Evolutionary conservation across 2,329 filamentous ascomycete species (phyloP), one percentile per base, ranked within the genome.

Genomic region (Pseudogymnoascus sp.): DNA sequence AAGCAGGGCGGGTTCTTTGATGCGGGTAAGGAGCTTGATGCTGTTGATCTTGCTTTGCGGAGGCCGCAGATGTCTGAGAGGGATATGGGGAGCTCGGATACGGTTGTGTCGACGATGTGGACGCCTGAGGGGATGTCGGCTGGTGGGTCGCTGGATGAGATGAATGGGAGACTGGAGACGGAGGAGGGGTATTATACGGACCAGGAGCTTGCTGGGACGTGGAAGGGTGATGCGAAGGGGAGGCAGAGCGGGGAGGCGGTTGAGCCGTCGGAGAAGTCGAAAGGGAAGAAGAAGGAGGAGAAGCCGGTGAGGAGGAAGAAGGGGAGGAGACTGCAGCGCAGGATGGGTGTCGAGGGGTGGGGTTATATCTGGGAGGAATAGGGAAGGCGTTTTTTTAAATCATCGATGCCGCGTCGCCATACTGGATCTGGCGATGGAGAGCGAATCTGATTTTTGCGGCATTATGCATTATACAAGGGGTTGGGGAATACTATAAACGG

Each of bases 321-420:
- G 51, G 51, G 51, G 13, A 57, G 28, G 51, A 57, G 51, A 10
- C 10, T 57, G 51, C 51, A 57, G 51, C 51, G 51, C 28, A 57
- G 51, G 28, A 57, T 57, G 51, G 51, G 51, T 19, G 51, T 57
- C 0, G 51, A 57, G 28, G 51, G 51, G 4, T 57, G 51, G 51
- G 51, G 51, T 14, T 57, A 57, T 57, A 57, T 57, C 51, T 57
- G 51, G 51, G 51, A 57, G 28, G 51, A 57, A 21, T 57, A 57
- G 13, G 16, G 25, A 13, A 19, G 51, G 51, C 51, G 51, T 57
- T 57, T 57, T 57, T 57, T 57, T 23, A 11, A 34, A 54, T 31
- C 25, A 57, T 57, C 48, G 3, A 8, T 19, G 51, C 25, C 5
- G 2, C n/a, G 51, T 57, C n/a, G 51, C 51, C 51, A 57, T 11